Evolutionary conservation across 2,329 filamentous ascomycete species (phyloP).

Genomic region (Biscogniauxia marginata): DNA sequence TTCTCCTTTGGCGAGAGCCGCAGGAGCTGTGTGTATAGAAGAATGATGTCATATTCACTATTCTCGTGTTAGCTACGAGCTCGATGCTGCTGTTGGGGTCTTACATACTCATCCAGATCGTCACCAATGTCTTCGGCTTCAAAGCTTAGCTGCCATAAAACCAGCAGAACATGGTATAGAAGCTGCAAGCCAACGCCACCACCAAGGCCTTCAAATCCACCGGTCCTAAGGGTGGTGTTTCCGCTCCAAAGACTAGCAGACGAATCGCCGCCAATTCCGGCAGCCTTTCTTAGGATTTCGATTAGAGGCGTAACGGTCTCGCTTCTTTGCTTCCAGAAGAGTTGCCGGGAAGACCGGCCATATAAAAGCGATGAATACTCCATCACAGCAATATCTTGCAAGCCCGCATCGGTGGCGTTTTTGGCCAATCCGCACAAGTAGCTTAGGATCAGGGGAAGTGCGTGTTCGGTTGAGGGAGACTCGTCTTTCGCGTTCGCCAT

Average conservation of each 20-base stretch:
- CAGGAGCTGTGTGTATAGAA: conserved; percentile 88
- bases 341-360: conserved; percentile 67
- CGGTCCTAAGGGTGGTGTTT: conserved; percentile 51
- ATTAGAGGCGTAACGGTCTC: conserved; percentile 82
- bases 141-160: conserved; percentile 96
- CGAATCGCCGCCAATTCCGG: conserved; percentile 64
- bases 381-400: conserved; percentile 94
- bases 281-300: conserved; percentile 77
- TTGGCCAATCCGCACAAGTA: conserved; percentile 84
- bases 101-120: conserved; percentile 78
- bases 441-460: conserved; percentile 77
- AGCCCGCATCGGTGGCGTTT: conserved; percentile 74
- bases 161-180: conserved; percentile 88
- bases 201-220: conserved; percentile 64
- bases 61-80: conserved; percentile 25
- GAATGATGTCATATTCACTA: conserved; percentile 89
- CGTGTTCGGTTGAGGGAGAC: conserved; percentile 62
- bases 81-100: not conserved
- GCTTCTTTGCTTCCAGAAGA: conserved; percentile 89
- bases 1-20: conserved; percentile 96
- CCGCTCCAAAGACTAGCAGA: conserved; percentile 63
- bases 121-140: conserved; percentile 72
- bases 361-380: conserved; percentile 84
- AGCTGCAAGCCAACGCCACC: conserved; percentile 90
- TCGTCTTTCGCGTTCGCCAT: conserved; percentile 67